These are phyloP conservation scores for Claviceps sp. DNA, from an alignment of 2,329 filamentous ascomycete genomes.

Conservation along the genomic window DNA sequence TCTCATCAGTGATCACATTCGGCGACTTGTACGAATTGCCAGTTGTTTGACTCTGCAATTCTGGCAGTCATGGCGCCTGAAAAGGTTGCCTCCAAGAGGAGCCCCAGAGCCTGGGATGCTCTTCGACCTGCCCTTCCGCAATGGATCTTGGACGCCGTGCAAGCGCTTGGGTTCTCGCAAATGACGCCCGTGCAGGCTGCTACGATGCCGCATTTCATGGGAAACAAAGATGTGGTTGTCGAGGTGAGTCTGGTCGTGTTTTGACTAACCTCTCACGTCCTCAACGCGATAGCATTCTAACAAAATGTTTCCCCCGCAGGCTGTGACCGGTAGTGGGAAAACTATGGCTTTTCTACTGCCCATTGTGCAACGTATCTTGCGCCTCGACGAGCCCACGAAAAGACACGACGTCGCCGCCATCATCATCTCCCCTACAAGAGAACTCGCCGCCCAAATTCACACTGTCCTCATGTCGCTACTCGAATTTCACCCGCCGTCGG, in stretches of 20 bases:
- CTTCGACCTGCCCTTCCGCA: conserved; percentile 26
- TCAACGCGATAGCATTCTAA: not conserved
- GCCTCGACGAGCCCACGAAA: conserved; percentile 69
- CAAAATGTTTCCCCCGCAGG: conserved; percentile 26
- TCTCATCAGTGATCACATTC: too few species aligned
- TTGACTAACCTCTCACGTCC: not conserved
- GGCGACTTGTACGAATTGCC: too few species aligned
- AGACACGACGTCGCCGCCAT: conserved; percentile 84
- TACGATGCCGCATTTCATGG: conserved; percentile 75
- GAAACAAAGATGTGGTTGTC: conserved; percentile 84
- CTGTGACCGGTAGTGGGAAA: conserved; percentile 84
- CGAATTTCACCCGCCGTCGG: conserved; percentile 70
- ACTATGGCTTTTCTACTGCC: conserved; percentile 79
- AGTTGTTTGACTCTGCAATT: not conserved
- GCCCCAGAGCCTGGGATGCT: conserved; percentile 31
- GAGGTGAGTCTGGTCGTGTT: conserved; percentile 36
- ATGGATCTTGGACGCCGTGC: conserved; percentile 78
- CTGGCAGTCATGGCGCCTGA: conserved; percentile 17
- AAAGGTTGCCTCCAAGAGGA: conserved; percentile 26
- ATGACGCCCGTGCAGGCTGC: conserved; percentile 95
- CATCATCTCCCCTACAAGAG: conserved; percentile 79
- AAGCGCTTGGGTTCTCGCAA: conserved; percentile 70
- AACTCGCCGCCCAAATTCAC: conserved; percentile 84
- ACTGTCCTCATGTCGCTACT: conserved; percentile 65
- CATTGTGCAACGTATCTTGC: conserved; percentile 67